Evolutionary conservation across 768 basidiomycete species (phyloP), one percentile per base, ranked within the genome.

Genomic region (Serpula lacrymans): DNA sequence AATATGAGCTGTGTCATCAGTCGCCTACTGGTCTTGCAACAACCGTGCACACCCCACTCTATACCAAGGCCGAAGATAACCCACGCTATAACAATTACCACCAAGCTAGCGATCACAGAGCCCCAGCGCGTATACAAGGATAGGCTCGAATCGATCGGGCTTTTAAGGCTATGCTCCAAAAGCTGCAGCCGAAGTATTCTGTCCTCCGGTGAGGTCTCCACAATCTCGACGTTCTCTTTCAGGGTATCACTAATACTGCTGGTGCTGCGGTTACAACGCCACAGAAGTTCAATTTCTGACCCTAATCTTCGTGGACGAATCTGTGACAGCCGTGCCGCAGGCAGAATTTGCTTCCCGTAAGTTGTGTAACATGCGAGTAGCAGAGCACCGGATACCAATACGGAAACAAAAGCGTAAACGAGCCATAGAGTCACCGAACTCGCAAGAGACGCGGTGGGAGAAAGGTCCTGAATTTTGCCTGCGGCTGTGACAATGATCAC

Each of bases 401-500:
- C 63, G 38, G 53, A 62, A 48, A 61, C 36, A 52, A 63, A 60
- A 18, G 63, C 67, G 49, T 70, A 70, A 17, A 50, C 58, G 30
- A 69, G 64, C 67, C 68, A 70, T 26, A 68, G 53, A 2, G 59
- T 58, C 23, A 68, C 60, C 2, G 64, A 62, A 13, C 60, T 57
- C 37, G 63, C 60, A 36, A 69, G 64, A 6, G 66, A 65, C 50
- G 59, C 31, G 41, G 50, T 55, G 6, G 57, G 39, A 3, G 67
- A 57, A 38, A 55, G 47, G 48, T 68, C 69, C 48, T 70, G 69
- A 10, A 69, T 50, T 42, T 63, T 63, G 14, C 69, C 68, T 3
- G 68, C 66, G 0, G 64, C 68, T 13, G 61, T 67, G 7, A 68
- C 68, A 49, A 69, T 67, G 47, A 70, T 69, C 18, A 69, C 66